A percentile compares a stretch with the other conserved stretches of the same genome.
These are phyloP conservation scores for Boletellus emodensis DNA, from an alignment of 768 basidiomycete species.

Conservation along the genomic window DNA sequence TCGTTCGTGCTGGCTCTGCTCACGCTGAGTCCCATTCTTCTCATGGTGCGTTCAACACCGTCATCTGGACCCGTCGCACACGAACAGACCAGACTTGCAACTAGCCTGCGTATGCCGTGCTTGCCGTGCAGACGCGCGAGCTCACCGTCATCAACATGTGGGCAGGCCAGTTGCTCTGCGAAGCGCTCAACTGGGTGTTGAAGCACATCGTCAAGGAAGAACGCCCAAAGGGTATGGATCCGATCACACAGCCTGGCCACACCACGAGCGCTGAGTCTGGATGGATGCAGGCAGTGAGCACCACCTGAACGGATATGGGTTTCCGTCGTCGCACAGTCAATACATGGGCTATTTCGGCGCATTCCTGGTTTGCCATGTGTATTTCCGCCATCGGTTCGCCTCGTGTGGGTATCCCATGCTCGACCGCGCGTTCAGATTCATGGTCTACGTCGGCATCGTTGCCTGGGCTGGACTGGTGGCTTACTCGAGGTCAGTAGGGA, in stretches of 20 bases:
- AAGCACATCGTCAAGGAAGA: constrained; percentile 67
- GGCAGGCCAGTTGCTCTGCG: constrained; percentile 71
- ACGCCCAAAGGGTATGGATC: constrained; percentile 56
- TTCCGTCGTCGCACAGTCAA: constrained; percentile 87
- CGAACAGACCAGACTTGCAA: constrained; percentile 5
- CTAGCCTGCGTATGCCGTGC: constrained; percentile 75
- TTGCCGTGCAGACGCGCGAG: constrained; percentile 74
- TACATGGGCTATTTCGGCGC: constrained; percentile 86
- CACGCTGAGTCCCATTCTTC: constrained; percentile 64
- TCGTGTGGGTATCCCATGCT: constrained; percentile 48
- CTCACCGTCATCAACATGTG: constrained; percentile 80
- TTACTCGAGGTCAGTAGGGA: constrained; percentile 64
- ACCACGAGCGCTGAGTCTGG: constrained; percentile 1
- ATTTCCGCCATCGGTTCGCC: constrained; percentile 62
- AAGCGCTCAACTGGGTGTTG: constrained; percentile 63
- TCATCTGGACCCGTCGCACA: neutral
- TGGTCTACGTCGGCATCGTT: constrained; percentile 47
- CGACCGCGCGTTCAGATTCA: constrained; percentile 47
- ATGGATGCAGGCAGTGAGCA: constrained; percentile 12
- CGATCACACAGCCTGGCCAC: neutral
- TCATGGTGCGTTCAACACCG: constrained; percentile 49
- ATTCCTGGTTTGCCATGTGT: constrained; percentile 71
- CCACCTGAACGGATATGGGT: constrained; percentile 65
- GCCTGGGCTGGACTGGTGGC: constrained; percentile 65
- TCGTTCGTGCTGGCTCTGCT: constrained; percentile 58